Percentiles rank a stretch among this genome's conserved stretches.
Evolutionary conservation across 352 stramenopile genomes (phyloP).

Genomic region (Phytophthora citricola): DNA sequence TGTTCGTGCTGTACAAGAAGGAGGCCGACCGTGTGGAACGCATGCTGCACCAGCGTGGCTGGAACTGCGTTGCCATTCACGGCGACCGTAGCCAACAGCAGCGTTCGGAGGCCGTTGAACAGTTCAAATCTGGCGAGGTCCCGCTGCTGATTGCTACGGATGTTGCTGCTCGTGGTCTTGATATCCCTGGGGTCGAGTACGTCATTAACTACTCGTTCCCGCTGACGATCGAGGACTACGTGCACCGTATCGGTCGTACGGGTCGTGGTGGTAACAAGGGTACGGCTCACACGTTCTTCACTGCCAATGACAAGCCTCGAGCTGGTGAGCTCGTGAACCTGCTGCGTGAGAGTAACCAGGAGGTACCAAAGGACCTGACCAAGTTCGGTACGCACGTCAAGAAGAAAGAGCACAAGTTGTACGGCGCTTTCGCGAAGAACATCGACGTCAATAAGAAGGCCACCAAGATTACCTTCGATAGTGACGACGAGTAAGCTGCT

Average conservation of each 20-base stretch:
- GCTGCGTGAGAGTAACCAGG: constrained; percentile 93
- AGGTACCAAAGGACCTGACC: constrained; percentile 94
- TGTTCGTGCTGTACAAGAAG: constrained; percentile 99
- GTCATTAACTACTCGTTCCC: constrained; percentile 99
- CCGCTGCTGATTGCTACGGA: constrained; percentile 97
- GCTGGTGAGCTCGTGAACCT: constrained; percentile 97
- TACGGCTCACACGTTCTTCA: constrained; percentile 98
- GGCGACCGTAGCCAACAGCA: constrained; percentile 95
- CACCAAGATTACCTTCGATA: constrained; percentile 98
- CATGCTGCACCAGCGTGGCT: constrained; percentile 93
- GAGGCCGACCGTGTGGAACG: constrained; percentile 96
- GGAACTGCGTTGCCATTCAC: constrained; percentile 95
- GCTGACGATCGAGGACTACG: constrained; percentile 98
- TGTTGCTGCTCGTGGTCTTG: constrained; percentile 96
- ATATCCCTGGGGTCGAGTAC: constrained; percentile 97
- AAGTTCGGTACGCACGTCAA: constrained; percentile 99
- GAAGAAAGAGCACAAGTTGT: constrained; percentile 99
- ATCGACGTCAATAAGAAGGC: constrained; percentile 96
- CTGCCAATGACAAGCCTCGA: constrained; percentile 96
- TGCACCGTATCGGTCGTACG: constrained; percentile 95
- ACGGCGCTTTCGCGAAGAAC: constrained; percentile 96
- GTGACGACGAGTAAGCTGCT: constrained; percentile 64
- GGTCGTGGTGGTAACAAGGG: constrained; percentile 95
- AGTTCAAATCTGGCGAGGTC: constrained; percentile 95
- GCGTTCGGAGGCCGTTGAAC: constrained; percentile 90